Evolutionary conservation across 805 yeast species (phyloP), one percentile per base, ranked within the genome.

Genomic region (Saturnispora zaruensis): DNA sequence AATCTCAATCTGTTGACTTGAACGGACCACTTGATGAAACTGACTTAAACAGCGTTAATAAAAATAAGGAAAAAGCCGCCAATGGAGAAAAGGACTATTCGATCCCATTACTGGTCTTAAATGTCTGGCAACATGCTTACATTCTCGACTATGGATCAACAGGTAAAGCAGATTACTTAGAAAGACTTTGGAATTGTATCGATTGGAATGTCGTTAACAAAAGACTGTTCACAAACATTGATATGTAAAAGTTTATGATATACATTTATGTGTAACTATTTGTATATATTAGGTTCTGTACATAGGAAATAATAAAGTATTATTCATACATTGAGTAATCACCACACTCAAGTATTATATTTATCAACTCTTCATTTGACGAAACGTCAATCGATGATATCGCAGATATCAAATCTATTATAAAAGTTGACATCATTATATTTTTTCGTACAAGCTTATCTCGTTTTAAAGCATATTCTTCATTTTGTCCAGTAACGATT

Each of bases 101-200:
- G 23, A 70, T 89, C 56, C 95, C 93, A 6, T 68, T 93, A 43
- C 73, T 93, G 56, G 85, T 81, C 46, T 74, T 89, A 55, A 87
- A 82, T 66, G 75, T 85, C 57, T 90, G 97, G 96, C 95, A 91
- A 65, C 78, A 81, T 55, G 87, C 96, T n/a, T 93, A 83, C 65
- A 59, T 88, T 42, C 70, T 77, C 25, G 98, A 93, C 66, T 91
- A 83, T 67, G 96, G 97, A 44, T 75, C 87, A 47, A 71, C 66
- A 46, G 93, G 93, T 32, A 84, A 82, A 67, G 75, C 79, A 34
- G 78, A 80, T 53, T 93, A 85, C 66, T 75, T 93, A 57, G 79
- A 78, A 55, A 82, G 81, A 51, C 78, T 84, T 64, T 83, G 95
- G 82, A 76, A 81, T 44, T 75, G 86, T 56, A 77, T 90, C 55